These are phyloP conservation scores for Ambrosiella beaveri DNA, from an alignment of 2,329 filamentous ascomycete species.

Conservation along the genomic window DNA sequence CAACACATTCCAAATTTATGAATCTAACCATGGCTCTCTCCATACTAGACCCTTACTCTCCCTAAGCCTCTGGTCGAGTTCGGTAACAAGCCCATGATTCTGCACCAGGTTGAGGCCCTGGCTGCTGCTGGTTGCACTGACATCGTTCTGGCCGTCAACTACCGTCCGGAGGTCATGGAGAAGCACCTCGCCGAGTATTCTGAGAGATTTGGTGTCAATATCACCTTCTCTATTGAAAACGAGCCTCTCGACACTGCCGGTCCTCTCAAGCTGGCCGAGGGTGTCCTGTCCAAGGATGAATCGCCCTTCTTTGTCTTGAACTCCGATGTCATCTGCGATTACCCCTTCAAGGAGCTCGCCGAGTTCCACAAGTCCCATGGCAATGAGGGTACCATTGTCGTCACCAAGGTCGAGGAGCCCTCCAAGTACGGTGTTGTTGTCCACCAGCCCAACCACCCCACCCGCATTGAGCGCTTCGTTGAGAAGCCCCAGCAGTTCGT, in stretches of 20 bases:
- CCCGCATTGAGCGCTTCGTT: conserved; percentile 93
- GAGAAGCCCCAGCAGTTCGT: conserved; percentile 99
- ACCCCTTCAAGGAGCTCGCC: conserved; percentile 78
- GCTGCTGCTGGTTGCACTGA: conserved; percentile 89
- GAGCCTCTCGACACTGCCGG: conserved; percentile 92
- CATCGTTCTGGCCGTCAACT: conserved; percentile 97
- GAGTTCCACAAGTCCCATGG: conserved; percentile 88
- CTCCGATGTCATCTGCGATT: conserved; percentile 96
- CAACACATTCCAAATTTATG: not conserved
- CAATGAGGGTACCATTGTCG: conserved; percentile 90
- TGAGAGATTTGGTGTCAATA: conserved; percentile 79
- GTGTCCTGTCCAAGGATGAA: conserved; percentile 83
- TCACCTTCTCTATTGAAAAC: conserved; percentile 91
- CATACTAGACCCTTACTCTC: conserved; percentile 69
- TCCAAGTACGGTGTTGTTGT: conserved; percentile 98
- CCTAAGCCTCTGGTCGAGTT: conserved; percentile 95
- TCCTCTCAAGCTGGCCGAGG: conserved; percentile 86
- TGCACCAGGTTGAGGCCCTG: conserved; percentile 91
- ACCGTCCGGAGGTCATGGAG: conserved; percentile 96
- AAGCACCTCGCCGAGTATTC: conserved; percentile 88
- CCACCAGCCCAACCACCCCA: conserved; percentile 81
- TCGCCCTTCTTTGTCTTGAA: conserved; percentile 95
- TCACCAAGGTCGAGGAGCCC: conserved; percentile 97
- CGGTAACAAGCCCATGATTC: conserved; percentile 97
- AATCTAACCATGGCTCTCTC: conserved; percentile 8